Evolutionary conservation across 768 basidiomycete genomes (phyloP).

Genomic region (Gautieria morchelliformis): DNA sequence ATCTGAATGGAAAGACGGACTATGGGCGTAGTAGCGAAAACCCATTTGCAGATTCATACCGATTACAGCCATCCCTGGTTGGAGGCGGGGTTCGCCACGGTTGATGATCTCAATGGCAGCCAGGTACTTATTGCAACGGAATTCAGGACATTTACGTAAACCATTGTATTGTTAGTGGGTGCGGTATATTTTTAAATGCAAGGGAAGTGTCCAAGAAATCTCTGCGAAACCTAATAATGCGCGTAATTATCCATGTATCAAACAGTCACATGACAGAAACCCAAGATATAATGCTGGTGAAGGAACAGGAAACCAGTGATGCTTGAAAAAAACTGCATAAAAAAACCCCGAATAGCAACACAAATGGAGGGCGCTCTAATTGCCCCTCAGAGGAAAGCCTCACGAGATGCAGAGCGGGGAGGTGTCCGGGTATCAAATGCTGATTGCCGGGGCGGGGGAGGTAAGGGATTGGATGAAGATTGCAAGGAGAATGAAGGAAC

Average conservation of each 20-base stretch:
- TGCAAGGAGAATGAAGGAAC: background rate
- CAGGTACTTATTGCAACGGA: too few relatives aligned
- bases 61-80: too few relatives aligned
- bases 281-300: background rate
- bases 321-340: background rate
- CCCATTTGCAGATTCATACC: too few relatives aligned
- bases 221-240: background rate
- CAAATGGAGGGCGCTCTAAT: background rate
- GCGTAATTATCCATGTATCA: background rate
- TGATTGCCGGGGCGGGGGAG: slow-evolving; percentile 5
- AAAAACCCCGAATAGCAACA: background rate
- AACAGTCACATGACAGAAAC: background rate
- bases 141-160: too few relatives aligned
- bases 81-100: too few relatives aligned
- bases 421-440: background rate
- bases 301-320: background rate
- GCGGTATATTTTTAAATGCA: background rate
- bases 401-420: background rate
- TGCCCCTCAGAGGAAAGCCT: background rate
- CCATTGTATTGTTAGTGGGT: background rate
- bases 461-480: slow-evolving; percentile 1
- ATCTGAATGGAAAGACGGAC: too few relatives aligned
- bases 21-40: too few relatives aligned
- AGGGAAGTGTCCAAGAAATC: background rate
- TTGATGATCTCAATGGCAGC: too few relatives aligned